Evolutionary conservation across 164 flowering plant species (phyloP).

Genomic region (Vitis labrusca): DNA sequence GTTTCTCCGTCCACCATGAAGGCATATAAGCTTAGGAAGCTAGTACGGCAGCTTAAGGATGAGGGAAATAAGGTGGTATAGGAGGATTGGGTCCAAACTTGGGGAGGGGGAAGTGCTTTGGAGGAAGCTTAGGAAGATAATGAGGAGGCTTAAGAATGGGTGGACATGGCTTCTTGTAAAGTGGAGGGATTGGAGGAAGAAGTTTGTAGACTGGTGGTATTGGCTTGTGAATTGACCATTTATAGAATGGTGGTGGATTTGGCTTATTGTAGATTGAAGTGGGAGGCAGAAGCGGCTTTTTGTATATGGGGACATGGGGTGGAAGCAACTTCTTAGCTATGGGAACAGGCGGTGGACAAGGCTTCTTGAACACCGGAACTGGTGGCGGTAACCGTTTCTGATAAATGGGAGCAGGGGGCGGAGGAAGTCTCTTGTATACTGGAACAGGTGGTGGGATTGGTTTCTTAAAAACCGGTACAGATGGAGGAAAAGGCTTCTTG

Average conservation of each 20-base stretch:
- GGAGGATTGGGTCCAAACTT: conserved; percentile 27
- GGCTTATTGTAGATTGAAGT: conserved; percentile 3
- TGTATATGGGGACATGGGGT: conserved; percentile 18
- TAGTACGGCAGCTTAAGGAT: not conserved
- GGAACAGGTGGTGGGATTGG: not conserved
- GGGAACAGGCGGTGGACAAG: conserved; percentile 8
- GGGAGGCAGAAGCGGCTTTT: not conserved
- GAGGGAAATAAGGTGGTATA: conserved; percentile 21
- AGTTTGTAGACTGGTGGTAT: conserved; percentile 10
- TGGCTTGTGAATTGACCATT: too few relatives aligned
- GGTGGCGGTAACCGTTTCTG: not conserved
- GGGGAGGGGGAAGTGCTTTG: conserved; percentile 26
- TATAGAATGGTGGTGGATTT: not conserved
- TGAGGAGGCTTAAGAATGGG: conserved; percentile 17
- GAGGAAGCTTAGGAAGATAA: conserved; percentile 6
- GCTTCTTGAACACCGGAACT: conserved; percentile 1
- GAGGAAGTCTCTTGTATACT: not conserved
- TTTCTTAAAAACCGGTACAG: not conserved
- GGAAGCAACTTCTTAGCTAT: conserved; percentile 6
- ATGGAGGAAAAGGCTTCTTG: not conserved
- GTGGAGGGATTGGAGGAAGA: conserved; percentile 15
- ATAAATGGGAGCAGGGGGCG: conserved; percentile 2
- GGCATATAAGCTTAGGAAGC: too few relatives aligned
- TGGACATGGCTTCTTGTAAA: conserved; percentile 12
- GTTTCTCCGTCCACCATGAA: too few relatives aligned